Conservation (phyloP, 2,329 filamentous ascomycete species). For the Ophiocordyceps camponoti-saundersi region DNA sequence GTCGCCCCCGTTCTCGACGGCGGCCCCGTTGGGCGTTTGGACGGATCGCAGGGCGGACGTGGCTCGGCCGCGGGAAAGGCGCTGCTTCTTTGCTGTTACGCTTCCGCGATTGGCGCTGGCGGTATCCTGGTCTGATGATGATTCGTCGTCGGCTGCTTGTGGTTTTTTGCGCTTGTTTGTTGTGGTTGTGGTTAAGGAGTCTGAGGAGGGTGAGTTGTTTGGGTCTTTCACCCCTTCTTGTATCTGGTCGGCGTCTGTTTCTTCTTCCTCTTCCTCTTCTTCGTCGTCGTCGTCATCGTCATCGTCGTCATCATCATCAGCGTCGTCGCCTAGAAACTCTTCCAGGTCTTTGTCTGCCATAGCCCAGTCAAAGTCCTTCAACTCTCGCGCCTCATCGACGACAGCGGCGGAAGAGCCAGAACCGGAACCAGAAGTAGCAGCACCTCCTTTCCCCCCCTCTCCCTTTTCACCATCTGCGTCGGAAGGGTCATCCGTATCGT, state of each 20-base stretch:
- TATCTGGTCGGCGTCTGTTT: conserved; percentile 2
- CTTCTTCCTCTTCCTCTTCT: conserved; percentile 3
- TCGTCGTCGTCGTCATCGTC: conserved; percentile 9
- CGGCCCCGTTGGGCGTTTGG: conserved; percentile 20
- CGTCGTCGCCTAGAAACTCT: conserved; percentile 49
- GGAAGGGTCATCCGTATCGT: conserved; percentile 14
- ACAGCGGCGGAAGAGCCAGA: conserved; percentile 4
- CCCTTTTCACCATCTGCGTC: conserved; percentile 11
- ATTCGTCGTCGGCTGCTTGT: conserved; percentile 9
- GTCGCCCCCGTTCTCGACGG: conserved; percentile 17
- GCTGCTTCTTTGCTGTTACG: conserved; percentile 32
- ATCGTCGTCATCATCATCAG: conserved; percentile 28
- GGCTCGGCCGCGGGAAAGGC: conserved; percentile 25
- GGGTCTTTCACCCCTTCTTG: conserved; percentile 4
- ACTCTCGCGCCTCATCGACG: conserved; percentile 17
- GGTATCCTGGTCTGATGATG: conserved; percentile 13
- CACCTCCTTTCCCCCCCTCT: conserved; percentile 10
- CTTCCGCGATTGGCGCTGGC: conserved; percentile 14
- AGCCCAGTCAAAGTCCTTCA: conserved; percentile 43
- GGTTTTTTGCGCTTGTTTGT: conserved; percentile 16
- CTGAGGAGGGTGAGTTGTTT: neutral
- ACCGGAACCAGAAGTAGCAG: too few relatives aligned
- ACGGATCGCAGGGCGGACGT: conserved; percentile 29
- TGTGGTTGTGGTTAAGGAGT: too few relatives aligned
- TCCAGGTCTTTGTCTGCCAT: conserved; percentile 55